A percentile compares a stretch with the other conserved stretches of the same genome.
Conservation (phyloP, 176 grass and related monocot species). For the Lolium rigidum region DNA sequence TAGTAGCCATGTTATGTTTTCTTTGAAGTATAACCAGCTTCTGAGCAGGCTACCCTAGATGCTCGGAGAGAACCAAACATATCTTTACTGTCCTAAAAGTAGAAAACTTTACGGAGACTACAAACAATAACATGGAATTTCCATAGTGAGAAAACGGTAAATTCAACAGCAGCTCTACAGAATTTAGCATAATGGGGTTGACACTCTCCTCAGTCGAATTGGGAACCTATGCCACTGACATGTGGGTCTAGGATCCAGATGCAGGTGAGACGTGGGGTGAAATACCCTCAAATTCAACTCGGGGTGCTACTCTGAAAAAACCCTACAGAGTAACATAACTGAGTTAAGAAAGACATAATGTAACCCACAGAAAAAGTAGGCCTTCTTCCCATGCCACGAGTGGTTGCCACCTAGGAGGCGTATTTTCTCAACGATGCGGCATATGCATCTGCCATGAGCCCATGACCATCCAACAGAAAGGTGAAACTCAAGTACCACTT, state of each 20-base stretch:
- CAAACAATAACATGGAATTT: neutral
- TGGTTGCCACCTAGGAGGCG: too few relatives aligned
- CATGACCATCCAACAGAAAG: neutral
- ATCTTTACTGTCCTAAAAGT: neutral
- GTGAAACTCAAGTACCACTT: neutral
- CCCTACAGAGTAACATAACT: neutral
- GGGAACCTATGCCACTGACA: too few relatives aligned
- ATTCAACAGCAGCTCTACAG: neutral
- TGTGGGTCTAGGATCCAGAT: neutral
- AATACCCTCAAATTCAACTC: neutral
- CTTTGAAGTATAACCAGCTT: neutral
- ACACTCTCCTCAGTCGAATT: neutral
- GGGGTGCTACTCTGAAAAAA: neutral
- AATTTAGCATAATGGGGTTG: too few relatives aligned
- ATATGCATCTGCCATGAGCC: too few relatives aligned
- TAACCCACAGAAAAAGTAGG: neutral
- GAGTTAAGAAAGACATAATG: too few relatives aligned
- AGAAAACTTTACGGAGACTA: constrained; percentile 1
- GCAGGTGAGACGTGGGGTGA: neutral
- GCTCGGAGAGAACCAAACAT: neutral
- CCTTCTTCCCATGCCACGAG: neutral
- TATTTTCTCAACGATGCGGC: neutral
- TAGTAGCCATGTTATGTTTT: neutral
- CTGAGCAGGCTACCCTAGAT: neutral
- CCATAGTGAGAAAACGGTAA: neutral